These are phyloP conservation scores for Acacia pycnantha DNA, from an alignment of 331 rosid genomes.

Conservation along the genomic window DNA sequence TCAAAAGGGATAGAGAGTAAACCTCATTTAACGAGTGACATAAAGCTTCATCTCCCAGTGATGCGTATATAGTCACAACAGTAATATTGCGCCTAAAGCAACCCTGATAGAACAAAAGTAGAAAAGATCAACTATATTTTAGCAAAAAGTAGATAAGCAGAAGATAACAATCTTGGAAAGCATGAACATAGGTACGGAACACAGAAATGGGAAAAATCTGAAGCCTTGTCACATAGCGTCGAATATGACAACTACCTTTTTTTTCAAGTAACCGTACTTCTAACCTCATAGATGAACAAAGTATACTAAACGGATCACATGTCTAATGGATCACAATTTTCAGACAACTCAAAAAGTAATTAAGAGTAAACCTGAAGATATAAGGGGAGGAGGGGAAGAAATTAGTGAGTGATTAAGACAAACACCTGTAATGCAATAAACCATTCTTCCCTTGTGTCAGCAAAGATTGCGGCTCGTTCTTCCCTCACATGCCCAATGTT, in stretches of 20 bases:
- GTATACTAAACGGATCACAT: background rate
- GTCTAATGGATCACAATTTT: background rate
- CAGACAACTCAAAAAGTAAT: background rate
- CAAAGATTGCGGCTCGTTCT: conserved; percentile 86
- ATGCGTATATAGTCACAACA: conserved; percentile 92
- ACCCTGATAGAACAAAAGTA: conserved; percentile 48
- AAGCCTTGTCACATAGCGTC: background rate
- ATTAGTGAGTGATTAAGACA: conserved; percentile 9
- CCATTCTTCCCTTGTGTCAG: conserved; percentile 96
- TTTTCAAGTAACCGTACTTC: background rate
- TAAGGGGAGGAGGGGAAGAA: background rate
- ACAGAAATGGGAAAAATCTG: background rate
- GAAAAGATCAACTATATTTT: background rate
- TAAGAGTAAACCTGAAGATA: background rate
- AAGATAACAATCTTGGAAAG: background rate
- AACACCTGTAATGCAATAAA: conserved; percentile 90
- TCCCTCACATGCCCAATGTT: conserved; percentile 65
- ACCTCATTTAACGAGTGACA: conserved; percentile 96
- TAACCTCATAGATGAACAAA: background rate
- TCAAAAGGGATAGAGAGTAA: conserved; percentile 35
- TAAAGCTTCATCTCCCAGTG: conserved; percentile 92
- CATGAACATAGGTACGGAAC: background rate
- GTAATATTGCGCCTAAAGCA: conserved; percentile 92
- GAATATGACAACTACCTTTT: background rate
- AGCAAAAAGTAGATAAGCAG: background rate